Conservation (phyloP, 139 green algal genomes). For the Closterium sp. region DNA sequence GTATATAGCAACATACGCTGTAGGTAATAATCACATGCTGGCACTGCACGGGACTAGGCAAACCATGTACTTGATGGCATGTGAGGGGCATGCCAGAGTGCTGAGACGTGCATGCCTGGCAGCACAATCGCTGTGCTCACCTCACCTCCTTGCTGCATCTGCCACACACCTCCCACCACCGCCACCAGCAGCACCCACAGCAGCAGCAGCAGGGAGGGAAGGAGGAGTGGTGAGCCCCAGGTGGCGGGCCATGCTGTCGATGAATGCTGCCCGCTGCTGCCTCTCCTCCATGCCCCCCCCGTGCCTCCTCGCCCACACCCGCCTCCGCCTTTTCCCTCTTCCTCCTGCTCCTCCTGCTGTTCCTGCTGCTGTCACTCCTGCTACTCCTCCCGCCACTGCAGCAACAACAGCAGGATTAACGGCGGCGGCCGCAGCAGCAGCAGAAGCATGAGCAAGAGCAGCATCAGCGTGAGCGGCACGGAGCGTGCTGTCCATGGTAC, state of each 20-base stretch:
- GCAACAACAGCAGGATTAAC: too few species aligned
- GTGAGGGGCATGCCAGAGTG: not conserved
- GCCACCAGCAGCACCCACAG: not conserved
- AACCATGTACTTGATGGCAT: not conserved
- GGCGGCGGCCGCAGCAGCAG: too few species aligned
- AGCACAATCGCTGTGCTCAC: not conserved
- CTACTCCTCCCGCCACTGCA: too few species aligned
- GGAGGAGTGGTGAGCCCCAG: not conserved
- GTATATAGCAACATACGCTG: not conserved
- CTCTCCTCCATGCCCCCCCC: not conserved
- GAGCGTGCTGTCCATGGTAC: too few species aligned
- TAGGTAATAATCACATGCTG: not conserved
- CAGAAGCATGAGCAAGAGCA: too few species aligned
- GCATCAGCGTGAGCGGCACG: too few species aligned
- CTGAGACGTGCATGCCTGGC: not conserved
- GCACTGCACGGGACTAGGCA: not conserved
- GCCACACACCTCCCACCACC: not conserved
- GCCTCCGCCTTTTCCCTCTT: not conserved
- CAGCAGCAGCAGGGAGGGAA: not conserved
- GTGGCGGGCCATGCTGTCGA: not conserved
- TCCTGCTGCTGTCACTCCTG: too few species aligned
- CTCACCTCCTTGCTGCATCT: not conserved
- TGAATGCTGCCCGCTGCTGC: not conserved
- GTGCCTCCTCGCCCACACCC: not conserved
- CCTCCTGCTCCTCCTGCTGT: not conserved